Conservation (phyloP, 1,139 yeast species). For the Diutina neorugosa region DNA sequence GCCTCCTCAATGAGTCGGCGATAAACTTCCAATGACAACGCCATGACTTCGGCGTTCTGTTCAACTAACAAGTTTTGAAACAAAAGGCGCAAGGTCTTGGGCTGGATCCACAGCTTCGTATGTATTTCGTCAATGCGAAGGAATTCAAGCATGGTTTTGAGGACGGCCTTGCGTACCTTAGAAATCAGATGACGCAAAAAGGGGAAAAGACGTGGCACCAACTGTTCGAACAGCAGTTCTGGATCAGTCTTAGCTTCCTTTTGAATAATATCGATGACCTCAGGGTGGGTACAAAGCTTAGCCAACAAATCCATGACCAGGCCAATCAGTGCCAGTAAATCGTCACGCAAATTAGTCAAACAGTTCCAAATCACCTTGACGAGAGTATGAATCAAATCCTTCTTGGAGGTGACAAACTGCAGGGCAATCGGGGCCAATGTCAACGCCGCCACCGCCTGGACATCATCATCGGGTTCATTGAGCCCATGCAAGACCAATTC, state of each 20-base stretch:
- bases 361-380: constrained; percentile 83
- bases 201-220: constrained; percentile 89
- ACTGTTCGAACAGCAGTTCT: constrained; percentile 42
- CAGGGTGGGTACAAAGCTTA: constrained; percentile 70
- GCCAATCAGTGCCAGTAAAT: constrained; percentile 87
- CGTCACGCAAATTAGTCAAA: constrained; percentile 74
- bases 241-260: constrained; percentile 35
- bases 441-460: constrained; percentile 93
- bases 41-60: constrained; percentile 65
- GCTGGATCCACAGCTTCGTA: constrained; percentile 70
- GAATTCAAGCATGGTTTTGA: constrained; percentile 72
- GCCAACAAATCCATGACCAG: constrained; percentile 92
- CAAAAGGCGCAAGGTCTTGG: constrained; percentile 57
- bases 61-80: constrained; percentile 86
- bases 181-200: constrained; percentile 89
- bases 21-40: constrained; percentile 49
- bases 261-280: constrained; percentile 63
- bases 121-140: constrained; percentile 53
- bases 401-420: constrained; percentile 61
- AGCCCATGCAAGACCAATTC: constrained; percentile 83
- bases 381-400: constrained; percentile 49
- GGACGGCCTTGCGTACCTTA: constrained; percentile 81
- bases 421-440: constrained; percentile 82
- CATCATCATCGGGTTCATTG: constrained; percentile 83
- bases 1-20: neutral